Percentiles rank a stretch among this genome's conserved stretches.
Conservation (phyloP, 2,329 filamentous ascomycete genomes). For the Cercospora berteroae region DNA sequence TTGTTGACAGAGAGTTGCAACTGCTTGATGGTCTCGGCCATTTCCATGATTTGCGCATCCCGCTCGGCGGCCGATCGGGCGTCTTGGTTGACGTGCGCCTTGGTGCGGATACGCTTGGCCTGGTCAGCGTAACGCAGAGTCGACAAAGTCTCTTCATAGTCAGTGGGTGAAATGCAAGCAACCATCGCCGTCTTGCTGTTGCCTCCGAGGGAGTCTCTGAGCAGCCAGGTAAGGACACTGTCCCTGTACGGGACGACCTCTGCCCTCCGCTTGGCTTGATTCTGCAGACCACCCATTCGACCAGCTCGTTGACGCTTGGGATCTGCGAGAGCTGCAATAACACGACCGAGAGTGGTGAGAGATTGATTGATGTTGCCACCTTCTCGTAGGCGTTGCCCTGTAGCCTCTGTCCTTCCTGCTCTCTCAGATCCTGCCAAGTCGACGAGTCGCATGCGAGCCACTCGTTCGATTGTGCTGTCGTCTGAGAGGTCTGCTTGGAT, state of each 20-base stretch:
- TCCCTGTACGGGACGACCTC: conserved; percentile 85
- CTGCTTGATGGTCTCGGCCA: conserved; percentile 89
- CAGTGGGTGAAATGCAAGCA: conserved; percentile 88
- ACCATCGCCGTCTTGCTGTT: conserved; percentile 99
- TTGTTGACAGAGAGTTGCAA: conserved; percentile 71
- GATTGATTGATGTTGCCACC: conserved; percentile 99
- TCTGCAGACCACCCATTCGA: conserved; percentile 49
- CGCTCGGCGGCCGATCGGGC: conserved; percentile 87
- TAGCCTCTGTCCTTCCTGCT: conserved; percentile 93
- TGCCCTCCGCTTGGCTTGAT: conserved; percentile 47
- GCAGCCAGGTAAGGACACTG: conserved; percentile 77
- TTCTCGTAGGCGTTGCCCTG: conserved; percentile 83
- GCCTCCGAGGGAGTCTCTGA: conserved; percentile 92
- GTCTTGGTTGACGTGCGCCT: conserved; percentile 93
- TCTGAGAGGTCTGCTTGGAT: conserved; percentile 96
- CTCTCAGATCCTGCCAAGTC: conserved; percentile 93
- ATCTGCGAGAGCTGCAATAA: conserved; percentile 85
- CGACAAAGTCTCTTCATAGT: conserved; percentile 95
- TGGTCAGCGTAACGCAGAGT: conserved; percentile 97
- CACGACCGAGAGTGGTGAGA: conserved; percentile 87
- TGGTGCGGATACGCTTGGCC: conserved; percentile 93
- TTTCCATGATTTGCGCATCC: conserved; percentile 88
- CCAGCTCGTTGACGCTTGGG: conserved; percentile 52
- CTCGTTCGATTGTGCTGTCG: conserved; percentile 95
- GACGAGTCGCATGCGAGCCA: conserved; percentile 88